Base-by-base conservation (phyloP, 2,329 filamentous ascomycete genomes). In the Xylariaceae sp. region DNA sequence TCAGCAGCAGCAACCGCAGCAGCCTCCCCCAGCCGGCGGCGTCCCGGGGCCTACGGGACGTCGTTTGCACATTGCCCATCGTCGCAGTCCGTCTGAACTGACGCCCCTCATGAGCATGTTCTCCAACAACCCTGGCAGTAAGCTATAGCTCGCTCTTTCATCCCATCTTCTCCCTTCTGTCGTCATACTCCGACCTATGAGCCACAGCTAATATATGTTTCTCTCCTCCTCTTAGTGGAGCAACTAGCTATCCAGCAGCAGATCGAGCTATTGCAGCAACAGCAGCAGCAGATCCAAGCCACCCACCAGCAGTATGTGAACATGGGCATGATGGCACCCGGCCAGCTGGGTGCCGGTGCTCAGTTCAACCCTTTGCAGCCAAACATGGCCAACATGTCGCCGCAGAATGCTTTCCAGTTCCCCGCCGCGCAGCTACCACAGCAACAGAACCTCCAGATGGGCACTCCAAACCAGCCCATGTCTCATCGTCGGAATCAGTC, bases 401-500 rank as follows among this genome's bases (percentile, higher is more conserved):
- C 88, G 61, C 88, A 91, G 71, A 85, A 86, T 69, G 85, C 86
- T 63, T 97, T 96, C 73, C 93, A 97, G 69, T 97, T 97, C 69
- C 89, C 90, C 49, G 83, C 82, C 66, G 89, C 89, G 75, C 22
- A 28, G 22, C 77, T 88, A 67, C 81, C 82, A 47, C 58, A 60
- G 66, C 85, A 88, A 62, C 86, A 87, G 67, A 88, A 85, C 59
- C 80, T 89, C 34, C 80, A 83, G 50, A 84, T 93, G 83, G 88
- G 86, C 63, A 78, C 88, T 57, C 87, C 89, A 41, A 86, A 82
- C 57, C 90, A 94, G 70, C 86, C 89, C 59, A 78, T 86, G 63
- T 86, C 90, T 72, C 94, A 99, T 81, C 91, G 94, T 72, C 91
- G 94, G 77, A 97, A 97, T 79, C 93, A 97, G 75, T 97, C 94